Evolutionary conservation across 768 basidiomycete species (phyloP).

Genomic region (Boletus coccyginus): DNA sequence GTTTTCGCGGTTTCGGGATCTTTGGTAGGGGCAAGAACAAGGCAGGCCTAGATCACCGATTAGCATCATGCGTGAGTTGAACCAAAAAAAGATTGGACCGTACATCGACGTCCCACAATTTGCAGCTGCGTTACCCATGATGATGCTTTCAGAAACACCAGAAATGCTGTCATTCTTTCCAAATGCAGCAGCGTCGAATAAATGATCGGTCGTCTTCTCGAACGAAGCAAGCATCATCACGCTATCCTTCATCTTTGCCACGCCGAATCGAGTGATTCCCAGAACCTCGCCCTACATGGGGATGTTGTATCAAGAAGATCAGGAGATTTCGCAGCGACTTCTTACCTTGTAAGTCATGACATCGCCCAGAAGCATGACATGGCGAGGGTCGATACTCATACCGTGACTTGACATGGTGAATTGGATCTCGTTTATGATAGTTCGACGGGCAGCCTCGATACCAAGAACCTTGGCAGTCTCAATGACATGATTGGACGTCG

Average conservation of each 20-base stretch:
- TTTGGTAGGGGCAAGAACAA: slow-evolving; percentile 30
- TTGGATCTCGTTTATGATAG: slow-evolving; percentile 96
- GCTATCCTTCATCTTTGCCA: slow-evolving; percentile 99
- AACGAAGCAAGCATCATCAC: slow-evolving; percentile 99
- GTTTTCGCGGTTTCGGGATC: slow-evolving; percentile 34
- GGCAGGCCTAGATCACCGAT: slow-evolving; percentile 32
- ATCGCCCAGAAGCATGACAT: slow-evolving; percentile 97
- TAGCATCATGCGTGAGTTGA: background rate
- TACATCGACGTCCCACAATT: slow-evolving; percentile 95
- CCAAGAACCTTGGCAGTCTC: slow-evolving; percentile 95
- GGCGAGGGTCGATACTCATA: slow-evolving; percentile 98
- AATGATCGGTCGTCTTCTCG: slow-evolving; percentile 98
- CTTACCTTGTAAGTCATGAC: slow-evolving; percentile 96
- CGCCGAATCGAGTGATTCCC: slow-evolving; percentile 98
- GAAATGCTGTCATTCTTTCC: slow-evolving; percentile 94
- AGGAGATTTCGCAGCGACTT: background rate
- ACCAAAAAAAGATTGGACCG: slow-evolving; percentile 24
- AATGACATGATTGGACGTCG: slow-evolving; percentile 96
- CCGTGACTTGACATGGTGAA: slow-evolving; percentile 97
- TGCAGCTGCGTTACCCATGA: slow-evolving; percentile 96
- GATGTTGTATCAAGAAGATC: background rate
- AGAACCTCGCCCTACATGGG: slow-evolving; percentile 84
- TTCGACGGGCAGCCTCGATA: slow-evolving; percentile 92
- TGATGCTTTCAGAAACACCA: slow-evolving; percentile 98
- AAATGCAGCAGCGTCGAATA: slow-evolving; percentile 96